A percentile compares a stretch with the other conserved stretches of the same genome.
Conservation (phyloP, 1,284 basidiomycete genomes). For the Lentinula novae-zelandiae region DNA sequence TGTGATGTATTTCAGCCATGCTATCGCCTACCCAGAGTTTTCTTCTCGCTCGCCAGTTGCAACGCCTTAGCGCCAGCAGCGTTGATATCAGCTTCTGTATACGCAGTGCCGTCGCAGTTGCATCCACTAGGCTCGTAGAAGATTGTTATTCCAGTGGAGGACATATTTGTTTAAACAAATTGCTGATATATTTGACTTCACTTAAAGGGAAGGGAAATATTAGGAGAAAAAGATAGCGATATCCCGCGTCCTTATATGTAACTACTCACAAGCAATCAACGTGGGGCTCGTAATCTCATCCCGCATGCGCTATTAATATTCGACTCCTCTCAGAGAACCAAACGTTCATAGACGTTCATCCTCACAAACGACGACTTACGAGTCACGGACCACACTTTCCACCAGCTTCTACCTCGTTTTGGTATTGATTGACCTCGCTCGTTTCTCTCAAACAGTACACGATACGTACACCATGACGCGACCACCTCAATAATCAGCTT, state of each 20-base stretch:
- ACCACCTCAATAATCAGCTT: not conserved
- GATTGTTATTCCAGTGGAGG: not conserved
- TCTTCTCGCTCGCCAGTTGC: constrained; percentile 9
- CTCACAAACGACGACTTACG: too few species aligned
- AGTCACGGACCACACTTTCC: too few species aligned
- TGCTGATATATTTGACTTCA: too few species aligned
- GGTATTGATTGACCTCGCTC: not conserved
- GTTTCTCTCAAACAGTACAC: not conserved
- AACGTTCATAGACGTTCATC: not conserved
- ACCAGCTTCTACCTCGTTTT: not conserved
- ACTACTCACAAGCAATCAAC: not conserved
- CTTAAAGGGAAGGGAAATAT: too few species aligned
- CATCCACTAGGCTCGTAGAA: constrained; percentile 11
- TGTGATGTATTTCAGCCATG: not conserved
- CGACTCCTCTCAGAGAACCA: not conserved
- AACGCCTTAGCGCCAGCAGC: constrained; percentile 7
- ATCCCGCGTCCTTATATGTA: too few species aligned
- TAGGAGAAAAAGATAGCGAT: too few species aligned
- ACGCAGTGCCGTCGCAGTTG: constrained; percentile 11
- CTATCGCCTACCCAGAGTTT: constrained; percentile 3
- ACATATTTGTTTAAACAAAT: not conserved
- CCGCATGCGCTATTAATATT: too few species aligned
- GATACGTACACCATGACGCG: not conserved
- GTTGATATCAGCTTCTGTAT: constrained; percentile 11
- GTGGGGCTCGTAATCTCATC: not conserved